Evolutionary conservation across 2,329 filamentous ascomycete species (phyloP), one percentile per base, ranked within the genome.

Genomic region (Aspergillus piperis): DNA sequence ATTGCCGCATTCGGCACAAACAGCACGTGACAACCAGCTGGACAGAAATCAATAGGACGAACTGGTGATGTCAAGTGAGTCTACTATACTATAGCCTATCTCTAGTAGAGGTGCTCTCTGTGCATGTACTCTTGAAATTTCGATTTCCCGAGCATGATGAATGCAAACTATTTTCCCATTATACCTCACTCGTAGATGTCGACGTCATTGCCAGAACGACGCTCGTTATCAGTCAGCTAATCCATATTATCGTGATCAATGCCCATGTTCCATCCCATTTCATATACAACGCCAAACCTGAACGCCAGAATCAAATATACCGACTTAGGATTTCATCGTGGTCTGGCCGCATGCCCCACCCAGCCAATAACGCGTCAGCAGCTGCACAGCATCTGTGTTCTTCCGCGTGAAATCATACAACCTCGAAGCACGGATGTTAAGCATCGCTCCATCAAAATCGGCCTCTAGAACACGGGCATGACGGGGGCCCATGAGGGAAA

Each of bases 321-420:
- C 32, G 21, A 8, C 15, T 27, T 17, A 36, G 32, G 17, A 7
- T 25, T 57, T 48, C 42, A 38, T 49, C 32, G 36, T 30, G 27
- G 56, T 62, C 48, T 25, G 15, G 41, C 57, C 60, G 30, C 56
- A 52, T 5, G 60, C 60, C 30, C 42, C 51, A n/a, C 55, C 55
- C 10, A 63, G 13, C 58, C 58, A 61, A 41, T 56, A 63, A 10
- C 58, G 61, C 7, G 38, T 49, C 11, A 63, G 50, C 15, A 53
- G 15, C 8, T 56, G 30, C 15, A 55, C 30, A 15, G 54, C 30
- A 13, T 39, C 39, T 0, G 44, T 51, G 23, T 61, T 54, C n/a
- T 42, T 50, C 27, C 58, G n/a, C 8, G 49, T 53, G 19, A 63
- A 51, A 42, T 58, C 61, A 19, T 59, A 63, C 27, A 61, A 23